phyloP scores from a whole-genome alignment of 768 basidiomycete genomes.

The Leccinellum rugosiceps region DNA sequence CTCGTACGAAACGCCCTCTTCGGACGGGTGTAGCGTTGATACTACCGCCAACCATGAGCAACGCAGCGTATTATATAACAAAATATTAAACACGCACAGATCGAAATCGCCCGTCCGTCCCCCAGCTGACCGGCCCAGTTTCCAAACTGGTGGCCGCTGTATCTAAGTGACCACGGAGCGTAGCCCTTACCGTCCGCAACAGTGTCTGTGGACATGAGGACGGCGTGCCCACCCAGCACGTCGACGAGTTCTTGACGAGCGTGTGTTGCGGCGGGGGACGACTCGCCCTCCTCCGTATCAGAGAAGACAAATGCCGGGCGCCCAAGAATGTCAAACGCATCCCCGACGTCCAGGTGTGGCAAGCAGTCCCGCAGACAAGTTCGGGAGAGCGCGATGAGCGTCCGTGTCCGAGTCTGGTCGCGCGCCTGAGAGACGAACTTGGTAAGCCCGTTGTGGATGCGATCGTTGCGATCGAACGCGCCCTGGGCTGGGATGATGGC shows the following conservation, averaged over 20 bases:
- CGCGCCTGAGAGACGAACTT: conserved; percentile 50
- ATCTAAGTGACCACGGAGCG: conserved; percentile 80
- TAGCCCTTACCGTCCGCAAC: conserved; percentile 34
- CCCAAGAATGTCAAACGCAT: conserved; percentile 69
- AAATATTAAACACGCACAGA: conserved; percentile 58
- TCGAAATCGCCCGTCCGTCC: conserved; percentile 91
- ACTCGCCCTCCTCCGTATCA: conserved; percentile 24
- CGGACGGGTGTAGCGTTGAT: conserved; percentile 68
- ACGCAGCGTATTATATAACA: no score
- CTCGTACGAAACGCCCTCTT: conserved; percentile 61
- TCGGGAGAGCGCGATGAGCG: conserved; percentile 72
- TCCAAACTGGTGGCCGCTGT: conserved; percentile 91
- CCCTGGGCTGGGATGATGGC: conserved; percentile 35
- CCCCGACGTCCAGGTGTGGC: conserved; percentile 84
- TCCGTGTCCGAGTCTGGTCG: conserved; percentile 48
- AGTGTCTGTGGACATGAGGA: conserved; percentile 47
- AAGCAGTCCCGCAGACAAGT: conserved; percentile 70
- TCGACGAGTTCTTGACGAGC: conserved; percentile 74
- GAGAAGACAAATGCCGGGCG: conserved; percentile 45
- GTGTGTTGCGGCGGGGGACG: conserved; percentile 35
- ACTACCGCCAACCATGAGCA: conserved; percentile 41
- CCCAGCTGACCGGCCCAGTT: conserved; percentile 92
- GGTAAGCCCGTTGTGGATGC: conserved; percentile 29
- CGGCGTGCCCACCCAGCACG: conserved; percentile 73
- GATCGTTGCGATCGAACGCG: not conserved